Conservation (phyloP, 2,329 filamentous ascomycete genomes). For the Plectosphaerella plurivora region DNA sequence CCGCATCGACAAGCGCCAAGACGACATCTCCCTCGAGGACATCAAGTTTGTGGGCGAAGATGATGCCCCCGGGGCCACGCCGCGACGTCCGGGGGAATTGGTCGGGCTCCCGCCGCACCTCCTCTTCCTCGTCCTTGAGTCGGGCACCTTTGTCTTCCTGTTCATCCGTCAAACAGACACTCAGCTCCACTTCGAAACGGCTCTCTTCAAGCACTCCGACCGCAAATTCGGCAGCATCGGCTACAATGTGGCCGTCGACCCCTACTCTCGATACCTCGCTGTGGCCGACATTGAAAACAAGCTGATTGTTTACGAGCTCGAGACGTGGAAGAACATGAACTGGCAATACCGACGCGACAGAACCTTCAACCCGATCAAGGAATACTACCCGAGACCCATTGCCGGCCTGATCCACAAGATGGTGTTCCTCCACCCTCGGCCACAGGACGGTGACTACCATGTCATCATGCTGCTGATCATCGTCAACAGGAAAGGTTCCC, state of each 20-base stretch:
- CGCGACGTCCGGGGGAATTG: not conserved
- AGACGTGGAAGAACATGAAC: slow-evolving; percentile 47
- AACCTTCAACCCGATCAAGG: slow-evolving; percentile 55
- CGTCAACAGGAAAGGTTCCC: slow-evolving; percentile 41
- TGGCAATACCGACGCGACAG: slow-evolving; percentile 39
- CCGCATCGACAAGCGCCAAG: slow-evolving; percentile 26
- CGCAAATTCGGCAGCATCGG: slow-evolving; percentile 53
- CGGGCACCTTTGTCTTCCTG: slow-evolving; percentile 71
- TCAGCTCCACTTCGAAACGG: slow-evolving; percentile 54
- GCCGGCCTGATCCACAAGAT: slow-evolving; percentile 78
- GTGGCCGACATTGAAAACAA: slow-evolving; percentile 66
- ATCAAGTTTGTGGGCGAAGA: slow-evolving; percentile 35
- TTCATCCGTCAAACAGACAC: slow-evolving; percentile 52
- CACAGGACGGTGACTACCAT: slow-evolving; percentile 56
- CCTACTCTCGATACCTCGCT: slow-evolving; percentile 63
- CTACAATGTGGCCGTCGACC: slow-evolving; percentile 72
- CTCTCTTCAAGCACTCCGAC: slow-evolving; percentile 51
- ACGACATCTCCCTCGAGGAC: slow-evolving; percentile 11
- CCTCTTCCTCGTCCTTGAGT: slow-evolving; percentile 71
- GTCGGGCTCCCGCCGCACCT: slow-evolving; percentile 66
- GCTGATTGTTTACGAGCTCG: slow-evolving; percentile 69
- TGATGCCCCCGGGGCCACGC: slow-evolving; percentile 26
- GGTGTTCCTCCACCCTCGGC: slow-evolving; percentile 74
- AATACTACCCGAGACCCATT: slow-evolving; percentile 38
- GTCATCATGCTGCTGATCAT: slow-evolving; percentile 72